Evolutionary conservation across 169 alveolate genomes (phyloP).

Genomic region (Plasmodium knowlesi): DNA sequence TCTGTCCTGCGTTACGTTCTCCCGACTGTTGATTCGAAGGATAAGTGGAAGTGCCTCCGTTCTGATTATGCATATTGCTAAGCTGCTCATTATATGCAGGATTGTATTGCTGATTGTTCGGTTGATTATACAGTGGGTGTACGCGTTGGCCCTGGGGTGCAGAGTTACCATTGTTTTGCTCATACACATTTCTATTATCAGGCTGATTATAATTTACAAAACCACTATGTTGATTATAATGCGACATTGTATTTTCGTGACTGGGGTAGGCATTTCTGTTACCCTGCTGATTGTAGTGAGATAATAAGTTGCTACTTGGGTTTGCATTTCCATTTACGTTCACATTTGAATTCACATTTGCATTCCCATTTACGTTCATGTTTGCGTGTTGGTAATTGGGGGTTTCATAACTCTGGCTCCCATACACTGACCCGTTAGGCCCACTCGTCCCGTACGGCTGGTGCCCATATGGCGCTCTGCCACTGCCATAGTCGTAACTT

Average conservation of each 20-base stretch:
- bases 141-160: background rate
- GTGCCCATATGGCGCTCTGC: constrained; percentile 1
- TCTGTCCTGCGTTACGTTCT: background rate
- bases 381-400: constrained; percentile 7
- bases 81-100: constrained; percentile 45
- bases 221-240: constrained; percentile 43
- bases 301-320: constrained; percentile 7
- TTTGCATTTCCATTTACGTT: background rate
- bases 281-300: constrained; percentile 29
- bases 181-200: constrained; percentile 18
- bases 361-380: background rate
- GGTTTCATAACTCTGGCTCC: constrained; percentile 6
- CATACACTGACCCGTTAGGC: background rate
- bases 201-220: constrained; percentile 3
- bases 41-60: background rate
- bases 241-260: constrained; percentile 11
- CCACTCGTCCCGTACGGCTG: constrained; percentile 18
- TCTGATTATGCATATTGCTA: constrained; percentile 14
- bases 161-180: constrained; percentile 17
- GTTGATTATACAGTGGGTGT: constrained; percentile 9
- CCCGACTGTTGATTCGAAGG: background rate
- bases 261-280: background rate
- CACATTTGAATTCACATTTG: background rate
- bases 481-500: background rate
- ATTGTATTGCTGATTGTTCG: constrained; percentile 50